Conservation (phyloP, 2,329 filamentous ascomycete genomes). For the Trichophyton simii region DNA sequence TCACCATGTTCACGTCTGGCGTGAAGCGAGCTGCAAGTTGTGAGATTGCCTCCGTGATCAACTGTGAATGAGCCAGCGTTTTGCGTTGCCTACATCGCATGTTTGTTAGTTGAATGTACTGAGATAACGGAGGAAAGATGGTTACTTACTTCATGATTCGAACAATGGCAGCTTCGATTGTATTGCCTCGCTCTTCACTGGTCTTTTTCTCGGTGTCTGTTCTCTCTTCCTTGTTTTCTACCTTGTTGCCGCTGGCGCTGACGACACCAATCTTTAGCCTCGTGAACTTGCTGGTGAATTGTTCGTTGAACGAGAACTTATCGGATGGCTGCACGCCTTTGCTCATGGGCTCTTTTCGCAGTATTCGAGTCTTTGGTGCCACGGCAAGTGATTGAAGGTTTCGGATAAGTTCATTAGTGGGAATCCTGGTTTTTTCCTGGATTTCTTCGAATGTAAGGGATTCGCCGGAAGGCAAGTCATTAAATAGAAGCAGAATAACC, state of each 20-base stretch:
- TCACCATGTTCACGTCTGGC: constrained; percentile 42
- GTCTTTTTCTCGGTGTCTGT: constrained; percentile 40
- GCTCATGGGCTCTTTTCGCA: constrained; percentile 66
- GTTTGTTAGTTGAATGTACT: constrained; percentile 4
- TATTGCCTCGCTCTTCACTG: constrained; percentile 37
- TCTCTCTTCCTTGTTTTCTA: constrained; percentile 58
- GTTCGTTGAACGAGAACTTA: constrained; percentile 67
- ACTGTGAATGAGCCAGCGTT: constrained; percentile 34
- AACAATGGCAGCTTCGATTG: constrained; percentile 41
- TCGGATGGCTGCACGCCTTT: constrained; percentile 68
- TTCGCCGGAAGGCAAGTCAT: constrained; percentile 49
- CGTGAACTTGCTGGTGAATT: constrained; percentile 69
- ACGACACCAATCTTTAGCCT: constrained; percentile 85
- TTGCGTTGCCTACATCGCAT: constrained; percentile 34
- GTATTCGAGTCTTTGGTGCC: constrained; percentile 66
- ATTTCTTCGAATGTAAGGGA: constrained; percentile 61
- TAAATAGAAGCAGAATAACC: constrained; percentile 81
- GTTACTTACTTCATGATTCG: constrained; percentile 40
- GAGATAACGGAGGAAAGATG: background rate
- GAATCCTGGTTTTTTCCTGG: constrained; percentile 67
- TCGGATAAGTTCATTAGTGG: constrained; percentile 57
- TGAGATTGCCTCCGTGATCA: constrained; percentile 40
- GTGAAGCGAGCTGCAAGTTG: constrained; percentile 38
- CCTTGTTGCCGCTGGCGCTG: constrained; percentile 61
- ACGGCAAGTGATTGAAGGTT: constrained; percentile 73